A percentile compares a stretch with the other conserved stretches of the same genome.
Conservation (phyloP, 306 rosid species). For the Cucumis hystrix region DNA sequence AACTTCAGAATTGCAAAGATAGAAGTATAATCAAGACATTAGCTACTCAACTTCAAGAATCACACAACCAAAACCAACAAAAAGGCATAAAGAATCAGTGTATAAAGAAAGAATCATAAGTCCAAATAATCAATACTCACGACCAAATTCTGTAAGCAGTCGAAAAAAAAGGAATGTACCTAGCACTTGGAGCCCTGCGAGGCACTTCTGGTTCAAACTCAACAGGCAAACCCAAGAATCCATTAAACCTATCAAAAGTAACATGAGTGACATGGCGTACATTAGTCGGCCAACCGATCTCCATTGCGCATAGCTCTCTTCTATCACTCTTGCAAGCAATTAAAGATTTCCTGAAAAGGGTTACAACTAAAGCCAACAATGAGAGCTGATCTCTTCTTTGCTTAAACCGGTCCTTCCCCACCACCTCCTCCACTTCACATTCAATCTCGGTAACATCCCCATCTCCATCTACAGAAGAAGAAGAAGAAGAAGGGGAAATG, state of each 20-base stretch:
- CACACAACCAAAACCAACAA: constrained; percentile 1
- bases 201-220: constrained; percentile 85
- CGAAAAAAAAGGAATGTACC: constrained; percentile 24
- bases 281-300: constrained; percentile 69
- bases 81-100: background rate
- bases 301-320: constrained; percentile 40
- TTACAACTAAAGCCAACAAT: constrained; percentile 33
- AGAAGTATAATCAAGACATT: background rate
- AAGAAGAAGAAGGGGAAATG: constrained; percentile 4
- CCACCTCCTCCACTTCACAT: constrained; percentile 17
- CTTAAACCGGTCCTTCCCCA: constrained; percentile 9
- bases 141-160: background rate
- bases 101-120: background rate
- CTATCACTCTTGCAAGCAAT: constrained; percentile 32
- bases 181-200: constrained; percentile 91
- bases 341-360: constrained; percentile 54
- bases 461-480: constrained; percentile 10
- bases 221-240: constrained; percentile 90
- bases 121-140: background rate
- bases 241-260: constrained; percentile 83
- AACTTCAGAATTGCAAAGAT: background rate
- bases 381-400: constrained; percentile 35
- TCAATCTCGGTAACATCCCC: constrained; percentile 11
- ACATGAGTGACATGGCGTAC: constrained; percentile 95
- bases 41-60: background rate